These are phyloP conservation scores for Cinchona pubescens DNA, from an alignment of 257 asterid genomes.

Conservation along the genomic window DNA sequence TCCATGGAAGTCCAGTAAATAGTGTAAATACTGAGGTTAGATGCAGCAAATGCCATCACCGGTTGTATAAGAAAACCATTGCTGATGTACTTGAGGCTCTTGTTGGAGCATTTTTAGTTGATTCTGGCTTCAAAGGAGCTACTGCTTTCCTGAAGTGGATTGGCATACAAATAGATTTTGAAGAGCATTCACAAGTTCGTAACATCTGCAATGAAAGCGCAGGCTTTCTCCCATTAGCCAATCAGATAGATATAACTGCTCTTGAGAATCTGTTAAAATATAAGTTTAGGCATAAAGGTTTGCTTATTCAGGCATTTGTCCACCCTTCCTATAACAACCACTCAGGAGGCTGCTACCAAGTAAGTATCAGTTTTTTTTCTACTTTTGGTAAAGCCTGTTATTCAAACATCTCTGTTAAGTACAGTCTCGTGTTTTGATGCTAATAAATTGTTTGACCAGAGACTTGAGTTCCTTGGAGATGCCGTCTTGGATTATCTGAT, in stretches of 20 bases:
- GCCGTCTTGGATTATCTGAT: constrained; percentile 96
- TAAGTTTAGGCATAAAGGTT: constrained; percentile 66
- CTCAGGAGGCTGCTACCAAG: constrained; percentile 96
- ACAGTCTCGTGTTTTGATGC: not conserved
- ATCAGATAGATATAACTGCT: constrained; percentile 46
- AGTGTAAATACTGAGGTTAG: constrained; percentile 44
- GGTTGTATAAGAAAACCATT: constrained; percentile 82
- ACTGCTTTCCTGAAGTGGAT: constrained; percentile 84
- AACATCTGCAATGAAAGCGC: constrained; percentile 57
- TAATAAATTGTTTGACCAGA: constrained; percentile 49
- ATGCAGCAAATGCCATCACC: constrained; percentile 86
- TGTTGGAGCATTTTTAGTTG: constrained; percentile 82
- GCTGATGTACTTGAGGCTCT: constrained; percentile 96
- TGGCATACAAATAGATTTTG: constrained; percentile 61
- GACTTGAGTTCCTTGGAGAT: constrained; percentile 97
- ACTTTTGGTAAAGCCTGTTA: constrained; percentile 9
- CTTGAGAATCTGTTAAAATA: constrained; percentile 58
- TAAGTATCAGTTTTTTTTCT: constrained; percentile 24
- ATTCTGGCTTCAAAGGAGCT: constrained; percentile 88
- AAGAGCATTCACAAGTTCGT: constrained; percentile 43
- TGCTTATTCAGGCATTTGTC: constrained; percentile 90
- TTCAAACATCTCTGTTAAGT: not conserved
- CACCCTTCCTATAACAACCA: constrained; percentile 84
- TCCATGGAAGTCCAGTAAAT: constrained; percentile 21
- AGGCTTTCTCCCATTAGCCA: constrained; percentile 54